A percentile compares a stretch with the other conserved stretches of the same genome.
Evolutionary conservation across 305 asterid species (phyloP).

Genomic region (Plantago coronopus): DNA sequence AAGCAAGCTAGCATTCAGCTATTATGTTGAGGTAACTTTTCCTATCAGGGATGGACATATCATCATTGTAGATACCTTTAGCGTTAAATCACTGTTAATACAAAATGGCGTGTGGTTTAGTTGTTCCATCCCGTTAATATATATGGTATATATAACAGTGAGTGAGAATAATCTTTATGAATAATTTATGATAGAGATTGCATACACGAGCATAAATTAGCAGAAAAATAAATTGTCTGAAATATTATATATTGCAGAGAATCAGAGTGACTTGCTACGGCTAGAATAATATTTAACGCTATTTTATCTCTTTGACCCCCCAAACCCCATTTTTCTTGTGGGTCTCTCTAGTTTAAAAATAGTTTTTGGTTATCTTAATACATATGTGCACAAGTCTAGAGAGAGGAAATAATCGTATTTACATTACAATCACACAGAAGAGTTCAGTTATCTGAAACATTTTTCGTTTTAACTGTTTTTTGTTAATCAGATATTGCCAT

Average conservation of each 20-base stretch:
- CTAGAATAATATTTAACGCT: neutral
- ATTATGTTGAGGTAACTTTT: slow-evolving; percentile 83
- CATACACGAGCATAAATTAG: neutral
- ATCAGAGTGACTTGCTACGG: neutral
- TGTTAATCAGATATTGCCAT: slow-evolving; percentile 70
- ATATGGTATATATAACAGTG: too few relatives aligned
- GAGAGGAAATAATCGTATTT: too few relatives aligned
- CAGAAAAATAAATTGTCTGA: neutral
- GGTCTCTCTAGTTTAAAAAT: too few relatives aligned
- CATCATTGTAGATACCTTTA: neutral
- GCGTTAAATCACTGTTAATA: slow-evolving; percentile 16
- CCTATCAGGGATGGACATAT: neutral
- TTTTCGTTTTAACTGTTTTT: slow-evolving; percentile 11
- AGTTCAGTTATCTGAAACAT: neutral
- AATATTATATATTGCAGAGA: neutral
- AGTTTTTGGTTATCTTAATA: neutral
- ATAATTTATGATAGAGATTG: neutral
- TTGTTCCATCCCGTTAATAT: slow-evolving; percentile 4
- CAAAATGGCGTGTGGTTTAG: slow-evolving; percentile 5
- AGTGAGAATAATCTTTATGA: too few relatives aligned
- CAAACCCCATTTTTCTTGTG: too few relatives aligned
- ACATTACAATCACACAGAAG: too few relatives aligned
- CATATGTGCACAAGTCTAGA: neutral
- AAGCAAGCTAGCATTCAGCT: slow-evolving; percentile 98
- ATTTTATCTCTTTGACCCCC: too few relatives aligned